A percentile compares a stretch with the other conserved stretches of the same genome.
phyloP scores from a whole-genome alignment of 1,139 yeast genomes.

The Sugiyamaella neomexicana region DNA sequence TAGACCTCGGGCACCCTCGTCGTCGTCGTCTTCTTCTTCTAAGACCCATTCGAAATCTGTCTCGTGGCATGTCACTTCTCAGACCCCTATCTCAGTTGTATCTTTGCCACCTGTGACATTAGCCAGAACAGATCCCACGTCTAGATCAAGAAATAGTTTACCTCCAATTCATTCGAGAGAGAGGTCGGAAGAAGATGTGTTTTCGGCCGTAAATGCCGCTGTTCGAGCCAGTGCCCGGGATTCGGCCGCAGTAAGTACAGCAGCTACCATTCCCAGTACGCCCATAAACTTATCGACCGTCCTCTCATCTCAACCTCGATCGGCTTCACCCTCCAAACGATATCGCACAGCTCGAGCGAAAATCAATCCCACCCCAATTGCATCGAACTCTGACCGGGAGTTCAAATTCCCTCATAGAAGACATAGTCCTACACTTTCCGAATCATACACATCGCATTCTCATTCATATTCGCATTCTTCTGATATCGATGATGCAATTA shows the following conservation, averaged over 20 bases:
- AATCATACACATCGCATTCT: constrained; percentile 11
- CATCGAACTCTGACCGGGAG: constrained; percentile 10
- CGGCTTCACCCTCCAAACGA: constrained; percentile 20
- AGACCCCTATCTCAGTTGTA: not conserved
- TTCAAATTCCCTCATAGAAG: constrained; percentile 10
- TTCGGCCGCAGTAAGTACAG: not conserved
- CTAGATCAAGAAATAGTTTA: constrained; percentile 12
- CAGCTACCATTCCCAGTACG: not conserved
- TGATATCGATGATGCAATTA: constrained; percentile 18
- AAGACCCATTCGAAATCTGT: constrained; percentile 12
- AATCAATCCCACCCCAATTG: constrained; percentile 20
- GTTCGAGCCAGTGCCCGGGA: not conserved
- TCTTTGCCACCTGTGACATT: not conserved
- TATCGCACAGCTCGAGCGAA: constrained; percentile 11
- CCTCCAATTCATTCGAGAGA: constrained; percentile 3
- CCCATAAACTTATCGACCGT: not conserved
- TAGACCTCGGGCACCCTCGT: not conserved
- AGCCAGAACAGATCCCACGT: not conserved
- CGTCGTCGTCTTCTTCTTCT: not conserved
- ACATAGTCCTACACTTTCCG: constrained; percentile 18
- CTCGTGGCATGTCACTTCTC: constrained; percentile 12
- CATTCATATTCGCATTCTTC: constrained; percentile 12
- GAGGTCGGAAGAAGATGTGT: constrained; percentile 4
- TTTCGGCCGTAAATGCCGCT: not conserved
- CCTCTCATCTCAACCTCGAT: not conserved